phyloP scores from a whole-genome alignment of 768 basidiomycete genomes.

The Termitomyces bulborhizus region DNA sequence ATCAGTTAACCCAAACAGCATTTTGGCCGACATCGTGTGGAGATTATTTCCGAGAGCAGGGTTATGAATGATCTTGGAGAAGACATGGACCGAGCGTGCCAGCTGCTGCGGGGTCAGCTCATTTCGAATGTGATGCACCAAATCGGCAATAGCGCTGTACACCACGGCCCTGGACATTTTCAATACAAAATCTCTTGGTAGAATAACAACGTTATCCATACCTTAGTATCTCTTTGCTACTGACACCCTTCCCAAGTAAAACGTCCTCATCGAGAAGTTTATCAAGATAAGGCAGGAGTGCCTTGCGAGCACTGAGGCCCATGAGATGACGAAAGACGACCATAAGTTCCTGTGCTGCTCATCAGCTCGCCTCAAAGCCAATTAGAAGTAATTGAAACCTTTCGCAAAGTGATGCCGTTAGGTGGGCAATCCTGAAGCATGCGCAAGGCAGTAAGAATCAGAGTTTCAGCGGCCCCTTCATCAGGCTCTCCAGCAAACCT shows the following conservation, averaged over 20 bases:
- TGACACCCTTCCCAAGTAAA: conserved; percentile 77
- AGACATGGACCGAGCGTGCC: conserved; percentile 72
- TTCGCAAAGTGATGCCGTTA: conserved; percentile 75
- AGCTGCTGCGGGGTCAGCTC: conserved; percentile 78
- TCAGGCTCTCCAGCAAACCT: conserved; percentile 54
- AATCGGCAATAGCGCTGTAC: conserved; percentile 86
- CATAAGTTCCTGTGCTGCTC: conserved; percentile 67
- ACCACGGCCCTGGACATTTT: conserved; percentile 55
- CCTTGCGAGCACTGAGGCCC: conserved; percentile 68
- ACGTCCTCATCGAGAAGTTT: conserved; percentile 89
- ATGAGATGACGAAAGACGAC: conserved; percentile 90
- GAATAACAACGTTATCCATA: conserved; percentile 15
- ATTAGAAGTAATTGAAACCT: conserved; percentile 37
- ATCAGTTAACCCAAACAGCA: conserved; percentile 87
- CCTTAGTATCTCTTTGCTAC: conserved; percentile 83
- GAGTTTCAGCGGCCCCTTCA: conserved; percentile 70
- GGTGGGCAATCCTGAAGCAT: conserved; percentile 91
- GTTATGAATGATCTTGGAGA: conserved; percentile 87
- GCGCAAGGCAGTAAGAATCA: conserved; percentile 78
- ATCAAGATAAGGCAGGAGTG: conserved; percentile 78
- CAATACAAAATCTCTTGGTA: not conserved
- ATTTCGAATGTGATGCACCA: conserved; percentile 84
- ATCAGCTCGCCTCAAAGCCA: conserved; percentile 8
- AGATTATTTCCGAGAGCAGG: conserved; percentile 72
- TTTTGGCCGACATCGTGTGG: conserved; percentile 88